Evolutionary conservation across 2,329 filamentous ascomycete species (phyloP), one percentile per base, ranked within the genome.

Genomic region (Exserohilum rostratum): DNA sequence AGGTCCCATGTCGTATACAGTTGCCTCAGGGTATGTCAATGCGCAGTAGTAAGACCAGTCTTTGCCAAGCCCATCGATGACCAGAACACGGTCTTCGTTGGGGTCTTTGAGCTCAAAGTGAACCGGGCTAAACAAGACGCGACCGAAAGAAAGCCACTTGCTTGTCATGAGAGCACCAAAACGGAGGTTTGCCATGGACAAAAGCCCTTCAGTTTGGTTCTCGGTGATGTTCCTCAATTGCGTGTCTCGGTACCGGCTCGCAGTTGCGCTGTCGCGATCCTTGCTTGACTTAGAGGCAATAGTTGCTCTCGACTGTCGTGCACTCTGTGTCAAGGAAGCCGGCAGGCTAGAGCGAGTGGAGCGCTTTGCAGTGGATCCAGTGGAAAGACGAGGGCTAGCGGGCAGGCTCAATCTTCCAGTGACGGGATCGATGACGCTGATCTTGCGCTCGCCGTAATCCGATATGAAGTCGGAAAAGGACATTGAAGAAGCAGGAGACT

Each of bases 11-110:
- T 93, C 91, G 78, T 90, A 93, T 58, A 95, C 88, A 2, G 85
- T 88, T 0, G 88, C 88, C 0, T 82, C 81, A 0, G 89, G 88
- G 61, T 93, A 93, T 1, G 89, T 91, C 68, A 93, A 86, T 6
- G 90, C 89, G 17, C 90, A 90, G 64, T 92, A 93, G 72, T 91
- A 93, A 0, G 90, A 93, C 90, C 90, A 95, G 69, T 95, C 90
- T 67, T 92, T 93, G n/a, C 90, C 90, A 27, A 95, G 85, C 5
- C 90, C 90, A 75, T 95, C 90, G 52, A 95, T 83, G 15, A 95
- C 88, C 3, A 95, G 81, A 22, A 95, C 85, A 79, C 88, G 50
- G 77, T 84, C 77, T 82, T 88, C 76, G 73, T 69, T 80, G 0
- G 82, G 77, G 15, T 84, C 78, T 34, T 84, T 76, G 18, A 93